phyloP scores from a whole-genome alignment of 2,329 filamentous ascomycete genomes.

The Cladobotryum mycophilum region DNA sequence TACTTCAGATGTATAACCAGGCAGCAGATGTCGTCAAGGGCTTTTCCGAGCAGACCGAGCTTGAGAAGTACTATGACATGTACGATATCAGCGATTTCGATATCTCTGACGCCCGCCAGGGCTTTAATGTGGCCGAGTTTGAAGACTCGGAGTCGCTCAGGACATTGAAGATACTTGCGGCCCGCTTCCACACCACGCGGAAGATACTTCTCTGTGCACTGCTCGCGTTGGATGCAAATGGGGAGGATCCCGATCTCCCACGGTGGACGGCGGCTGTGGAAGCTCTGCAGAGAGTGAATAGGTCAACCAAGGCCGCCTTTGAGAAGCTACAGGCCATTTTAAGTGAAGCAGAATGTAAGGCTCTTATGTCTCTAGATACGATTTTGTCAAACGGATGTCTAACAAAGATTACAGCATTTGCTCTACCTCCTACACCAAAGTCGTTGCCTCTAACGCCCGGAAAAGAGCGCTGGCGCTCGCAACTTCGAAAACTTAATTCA shows the following conservation, averaged over 20 bases:
- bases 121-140: slow-evolving; percentile 59
- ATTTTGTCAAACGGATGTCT: slow-evolving; percentile 10
- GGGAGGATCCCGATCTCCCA: slow-evolving; percentile 67
- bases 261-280: slow-evolving; percentile 76
- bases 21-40: slow-evolving; percentile 62
- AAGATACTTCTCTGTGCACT: slow-evolving; percentile 87
- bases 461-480: slow-evolving; percentile 78
- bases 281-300: slow-evolving; percentile 61
- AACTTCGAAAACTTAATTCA: slow-evolving; percentile 80
- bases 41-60: slow-evolving; percentile 70
- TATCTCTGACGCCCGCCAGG: slow-evolving; percentile 61
- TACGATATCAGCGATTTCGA: slow-evolving; percentile 73
- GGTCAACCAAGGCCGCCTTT: slow-evolving; percentile 55
- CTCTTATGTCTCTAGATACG: background rate
- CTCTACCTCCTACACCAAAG: slow-evolving; percentile 50
- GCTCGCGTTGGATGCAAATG: slow-evolving; percentile 76
- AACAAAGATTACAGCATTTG: slow-evolving; percentile 39
- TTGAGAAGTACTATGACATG: slow-evolving; percentile 90
- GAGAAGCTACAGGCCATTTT: slow-evolving; percentile 63
- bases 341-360: slow-evolving; percentile 71
- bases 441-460: slow-evolving; percentile 56
- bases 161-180: slow-evolving; percentile 72
- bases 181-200: slow-evolving; percentile 71
- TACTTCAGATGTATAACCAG: slow-evolving; percentile 66
- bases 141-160: slow-evolving; percentile 75